phyloP scores from a whole-genome alignment of 164 flowering plant genomes.

The Pachysandra terminalis region DNA sequence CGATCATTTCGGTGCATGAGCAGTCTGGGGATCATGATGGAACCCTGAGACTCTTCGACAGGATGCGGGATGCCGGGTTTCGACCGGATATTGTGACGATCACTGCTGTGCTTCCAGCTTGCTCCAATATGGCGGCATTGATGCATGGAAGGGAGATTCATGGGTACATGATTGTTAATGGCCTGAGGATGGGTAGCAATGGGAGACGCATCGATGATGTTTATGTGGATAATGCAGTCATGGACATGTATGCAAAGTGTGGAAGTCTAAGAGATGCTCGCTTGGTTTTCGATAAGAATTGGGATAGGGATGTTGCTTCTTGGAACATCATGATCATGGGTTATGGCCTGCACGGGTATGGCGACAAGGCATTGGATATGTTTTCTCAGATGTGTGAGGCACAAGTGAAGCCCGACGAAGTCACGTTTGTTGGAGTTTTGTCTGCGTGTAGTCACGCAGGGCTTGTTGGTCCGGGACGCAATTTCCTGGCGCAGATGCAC shows the following conservation, averaged over 20 bases:
- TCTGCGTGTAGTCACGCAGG: slow-evolving; percentile 72
- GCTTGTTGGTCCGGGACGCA: slow-evolving; percentile 36
- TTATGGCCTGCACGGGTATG: slow-evolving; percentile 61
- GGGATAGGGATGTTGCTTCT: slow-evolving; percentile 51
- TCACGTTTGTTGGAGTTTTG: slow-evolving; percentile 44
- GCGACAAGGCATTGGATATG: slow-evolving; percentile 43
- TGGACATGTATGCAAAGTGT: slow-evolving; percentile 84
- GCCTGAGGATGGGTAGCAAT: slow-evolving; percentile 27
- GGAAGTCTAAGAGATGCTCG: slow-evolving; percentile 58
- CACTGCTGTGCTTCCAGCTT: slow-evolving; percentile 54
- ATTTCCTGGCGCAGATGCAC: slow-evolving; percentile 25
- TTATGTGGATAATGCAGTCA: slow-evolving; percentile 43
- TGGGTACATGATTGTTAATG: slow-evolving; percentile 50
- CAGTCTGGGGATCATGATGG: slow-evolving; percentile 51
- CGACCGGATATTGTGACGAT: slow-evolving; percentile 61
- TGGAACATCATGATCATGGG: slow-evolving; percentile 84
- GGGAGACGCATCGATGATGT: slow-evolving; percentile 19
- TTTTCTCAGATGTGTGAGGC: slow-evolving; percentile 29
- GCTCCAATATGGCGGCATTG: slow-evolving; percentile 61
- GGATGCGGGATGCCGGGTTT: slow-evolving; percentile 42
- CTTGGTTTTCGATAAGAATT: slow-evolving; percentile 44
- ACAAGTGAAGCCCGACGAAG: slow-evolving; percentile 24
- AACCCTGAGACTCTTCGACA: slow-evolving; percentile 40
- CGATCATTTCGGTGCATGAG: slow-evolving; percentile 51
- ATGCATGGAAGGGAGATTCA: slow-evolving; percentile 65